A percentile compares a stretch with the other conserved stretches of the same genome.
Evolutionary conservation across 352 stramenopile genomes (phyloP).

Genomic region (Globisporangium parvum): DNA sequence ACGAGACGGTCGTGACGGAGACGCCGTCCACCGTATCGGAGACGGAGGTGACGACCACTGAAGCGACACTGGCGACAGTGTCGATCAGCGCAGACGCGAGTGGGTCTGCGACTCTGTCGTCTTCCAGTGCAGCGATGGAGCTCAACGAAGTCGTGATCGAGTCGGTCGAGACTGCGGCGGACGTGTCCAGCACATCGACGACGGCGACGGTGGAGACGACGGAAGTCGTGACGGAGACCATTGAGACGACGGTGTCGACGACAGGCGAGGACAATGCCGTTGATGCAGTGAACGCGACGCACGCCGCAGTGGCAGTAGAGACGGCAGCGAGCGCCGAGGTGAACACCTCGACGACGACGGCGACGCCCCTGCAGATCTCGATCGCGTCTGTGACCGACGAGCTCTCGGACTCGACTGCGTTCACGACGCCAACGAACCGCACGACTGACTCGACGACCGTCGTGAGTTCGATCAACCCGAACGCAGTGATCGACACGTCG

Average conservation of each 20-base stretch:
- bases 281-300: background rate
- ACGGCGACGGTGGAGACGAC: background rate
- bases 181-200: background rate
- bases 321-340: background rate
- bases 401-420: background rate
- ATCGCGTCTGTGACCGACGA: background rate
- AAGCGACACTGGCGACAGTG: too few relatives aligned
- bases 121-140: too few relatives aligned
- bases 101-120: too few relatives aligned
- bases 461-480: constrained; percentile 5
- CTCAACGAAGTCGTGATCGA: too few relatives aligned
- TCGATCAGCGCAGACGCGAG: too few relatives aligned
- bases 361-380: constrained; percentile 4
- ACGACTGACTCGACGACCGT: background rate
- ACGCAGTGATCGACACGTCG: constrained; percentile 24
- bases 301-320: too few relatives aligned
- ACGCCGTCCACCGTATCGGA: background rate
- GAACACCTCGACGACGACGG: background rate
- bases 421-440: background rate
- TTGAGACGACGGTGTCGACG: background rate
- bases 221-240: background rate
- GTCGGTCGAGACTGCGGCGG: too few relatives aligned
- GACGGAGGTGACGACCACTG: too few relatives aligned
- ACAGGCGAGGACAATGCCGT: background rate
- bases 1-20: background rate